A percentile compares a stretch with the other conserved stretches of the same genome.
Conservation (phyloP, 306 rosid species). For the Phaseolus lunatus region DNA sequence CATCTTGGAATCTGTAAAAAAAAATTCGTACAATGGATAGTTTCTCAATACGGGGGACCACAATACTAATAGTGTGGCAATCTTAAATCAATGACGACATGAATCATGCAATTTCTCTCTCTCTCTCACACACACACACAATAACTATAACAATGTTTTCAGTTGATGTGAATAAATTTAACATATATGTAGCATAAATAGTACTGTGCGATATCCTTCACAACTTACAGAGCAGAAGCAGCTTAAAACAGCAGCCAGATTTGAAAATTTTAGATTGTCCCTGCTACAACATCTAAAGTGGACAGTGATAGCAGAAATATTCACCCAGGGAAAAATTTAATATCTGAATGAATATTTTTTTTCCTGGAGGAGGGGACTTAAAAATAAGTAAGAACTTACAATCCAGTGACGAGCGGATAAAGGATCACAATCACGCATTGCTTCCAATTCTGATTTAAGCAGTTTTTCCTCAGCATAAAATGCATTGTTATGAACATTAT, state of each 20-base stretch:
- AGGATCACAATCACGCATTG: constrained; percentile 80
- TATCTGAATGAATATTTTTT: constrained; percentile 16
- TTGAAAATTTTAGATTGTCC: constrained; percentile 41
- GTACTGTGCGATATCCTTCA: constrained; percentile 18
- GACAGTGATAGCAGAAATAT: constrained; percentile 34
- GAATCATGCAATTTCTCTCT: constrained; percentile 11
- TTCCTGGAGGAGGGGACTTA: not conserved
- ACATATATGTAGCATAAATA: constrained; percentile 19
- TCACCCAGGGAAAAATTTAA: constrained; percentile 42
- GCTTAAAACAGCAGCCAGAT: constrained; percentile 42
- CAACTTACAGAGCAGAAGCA: constrained; percentile 27
- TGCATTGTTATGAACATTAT: constrained; percentile 81
- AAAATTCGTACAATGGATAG: not conserved
- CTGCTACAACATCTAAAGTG: constrained; percentile 31
- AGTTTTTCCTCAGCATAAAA: constrained; percentile 79
- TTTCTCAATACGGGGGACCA: constrained; percentile 8
- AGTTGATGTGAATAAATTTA: not conserved
- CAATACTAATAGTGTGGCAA: not conserved
- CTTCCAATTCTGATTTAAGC: constrained; percentile 77
- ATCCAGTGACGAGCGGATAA: constrained; percentile 87
- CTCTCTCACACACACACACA: too few species aligned
- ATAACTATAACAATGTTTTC: not conserved
- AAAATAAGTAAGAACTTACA: constrained; percentile 52
- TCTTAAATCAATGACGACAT: not conserved
- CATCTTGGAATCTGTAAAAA: not conserved